Evolutionary conservation across 2,329 filamentous ascomycete species (phyloP), one percentile per base, ranked within the genome.

Genomic region (Sclerotinia minor): DNA sequence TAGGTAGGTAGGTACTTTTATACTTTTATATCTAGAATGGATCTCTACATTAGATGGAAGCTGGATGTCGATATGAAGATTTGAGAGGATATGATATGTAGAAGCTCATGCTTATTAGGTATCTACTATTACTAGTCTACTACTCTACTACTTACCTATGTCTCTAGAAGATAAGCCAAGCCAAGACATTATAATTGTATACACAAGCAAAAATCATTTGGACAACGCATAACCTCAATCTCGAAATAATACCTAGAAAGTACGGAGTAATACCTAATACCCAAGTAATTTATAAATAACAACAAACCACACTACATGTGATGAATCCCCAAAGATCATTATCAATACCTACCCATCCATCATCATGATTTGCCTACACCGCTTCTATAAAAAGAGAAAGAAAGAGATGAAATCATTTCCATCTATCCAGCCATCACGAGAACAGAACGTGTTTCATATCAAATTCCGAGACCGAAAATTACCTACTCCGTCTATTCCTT

Each of bases 361-460:
- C 53, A 55, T 15, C 29, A 7, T 57, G 32, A 17, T 57, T 35
- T 52, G 35, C 19, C 24, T 24, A 57, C 54, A 57, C 54, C 54
- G 54, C 54, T 57, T 41, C 54, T 41, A n/a, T 9, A 19, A 41
- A 57, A 9, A 41, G 53, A 55, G 32, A 55, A 13, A 55, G 32
- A 55, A 13, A 55, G 19, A 29, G 1, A 15, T 38, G 53, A 24
- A 55, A 55, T 38, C 53, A n/a, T 54, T 35, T 21, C 29, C 32
- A 35, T 35, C 47, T n/a, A n/a, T 35, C 53, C 32, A 24, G 38
- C 53, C 32, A 24, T 57, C 53, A 57, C 53, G 53, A 57, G 53
- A 35, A 38, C 52, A 9, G 9, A 13, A 9, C 32, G 13, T 38
- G 53, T 57, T 57, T 57, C 53, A 57, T 17, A 8, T 55, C 29